Percentiles rank a stretch among this genome's conserved stretches.
Evolutionary conservation across 495 filamentous ascomycete species (phyloP).

Genomic region (Hypoxylon perforatum): DNA sequence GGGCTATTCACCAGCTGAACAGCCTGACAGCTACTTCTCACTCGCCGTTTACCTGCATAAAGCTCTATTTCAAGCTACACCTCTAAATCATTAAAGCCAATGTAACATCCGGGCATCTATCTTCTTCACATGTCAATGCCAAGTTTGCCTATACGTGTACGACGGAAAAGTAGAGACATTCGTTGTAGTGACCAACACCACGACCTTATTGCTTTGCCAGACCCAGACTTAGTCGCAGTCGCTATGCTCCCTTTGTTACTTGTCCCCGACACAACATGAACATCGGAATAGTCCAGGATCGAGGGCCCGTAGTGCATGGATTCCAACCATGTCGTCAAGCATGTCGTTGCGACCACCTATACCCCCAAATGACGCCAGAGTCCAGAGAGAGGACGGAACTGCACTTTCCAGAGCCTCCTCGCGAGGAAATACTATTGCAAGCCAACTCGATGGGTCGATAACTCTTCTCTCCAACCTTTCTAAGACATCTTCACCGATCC

Average conservation of each 20-base stretch:
- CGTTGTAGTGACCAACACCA: not conserved
- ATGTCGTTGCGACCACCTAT: constrained; percentile 46
- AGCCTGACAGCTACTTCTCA: not conserved
- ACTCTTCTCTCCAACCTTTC: constrained; percentile 22
- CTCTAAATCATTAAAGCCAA: constrained; percentile 1
- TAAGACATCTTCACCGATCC: constrained; percentile 30
- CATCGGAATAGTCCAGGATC: constrained; percentile 15
- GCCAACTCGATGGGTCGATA: constrained; percentile 25
- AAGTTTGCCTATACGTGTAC: not conserved
- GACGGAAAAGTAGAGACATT: not conserved
- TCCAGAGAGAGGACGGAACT: constrained; percentile 34
- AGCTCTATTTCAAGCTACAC: not conserved
- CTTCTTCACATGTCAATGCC: constrained; percentile 39
- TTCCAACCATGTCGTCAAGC: constrained; percentile 19
- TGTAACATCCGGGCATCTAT: constrained; percentile 3
- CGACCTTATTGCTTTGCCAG: constrained; percentile 8
- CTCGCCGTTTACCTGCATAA: not conserved
- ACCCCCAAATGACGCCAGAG: constrained; percentile 38
- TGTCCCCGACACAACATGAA: constrained; percentile 34
- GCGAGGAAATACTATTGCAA: constrained; percentile 10
- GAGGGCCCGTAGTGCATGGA: constrained; percentile 30
- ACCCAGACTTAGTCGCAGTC: too few relatives aligned
- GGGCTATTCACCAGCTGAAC: constrained; percentile 22
- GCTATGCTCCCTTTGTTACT: constrained; percentile 22
- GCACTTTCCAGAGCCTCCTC: constrained; percentile 23